Evolutionary conservation across 768 basidiomycete species (phyloP), one percentile per base, ranked within the genome.

Genomic region (Sporobolomyces pararoseus): DNA sequence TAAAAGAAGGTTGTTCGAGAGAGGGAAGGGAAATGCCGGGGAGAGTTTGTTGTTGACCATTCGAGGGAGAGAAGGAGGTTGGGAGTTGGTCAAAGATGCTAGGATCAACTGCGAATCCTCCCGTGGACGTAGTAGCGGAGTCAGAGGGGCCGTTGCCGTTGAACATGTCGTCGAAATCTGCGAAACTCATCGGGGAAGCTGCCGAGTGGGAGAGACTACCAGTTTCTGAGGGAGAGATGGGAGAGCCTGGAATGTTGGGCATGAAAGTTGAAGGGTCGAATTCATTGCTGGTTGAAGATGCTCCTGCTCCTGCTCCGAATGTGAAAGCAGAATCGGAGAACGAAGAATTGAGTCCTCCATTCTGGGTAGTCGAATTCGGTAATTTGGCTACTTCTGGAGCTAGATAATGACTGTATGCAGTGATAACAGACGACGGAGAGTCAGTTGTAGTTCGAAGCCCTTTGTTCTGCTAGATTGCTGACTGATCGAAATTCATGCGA

Each of bases 371-470:
- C 23, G 59, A 50, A 4, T 53, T 60, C 12, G 65, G 65, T 10
- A 69, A 51, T 46, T 73, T 73, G 13, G 63, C 71, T 32, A 73
- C 68, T 44, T 73, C 72, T 50, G 72, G 65, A 0, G 68, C 72
- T 32, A 73, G 68, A 52, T 73, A 73, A 53, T 70, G 65, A 21
- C 65, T 64, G 65, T 31, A 37, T 42, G 17, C 39, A 42, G 53
- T 25, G 23, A 21, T n/a, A 29, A 54, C 3, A 27, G 32, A 49
- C 17, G 27, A 10, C 5, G 39, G n/a, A 21, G 51, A 52, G 50
- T 31, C 34, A 42, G 35, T 23, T 10, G 10, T n/a, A 23, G 23
- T 3, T 14, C 27, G 31, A 17, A n/a, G n/a, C n/a, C n/a, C n/a
- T n/a, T n/a, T n/a, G n/a, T n/a, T n/a, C n/a, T n/a, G n/a, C n/a